These are phyloP conservation scores for Pharnaceum exiguum DNA, from an alignment of 148 eudicot species.

Conservation along the genomic window DNA sequence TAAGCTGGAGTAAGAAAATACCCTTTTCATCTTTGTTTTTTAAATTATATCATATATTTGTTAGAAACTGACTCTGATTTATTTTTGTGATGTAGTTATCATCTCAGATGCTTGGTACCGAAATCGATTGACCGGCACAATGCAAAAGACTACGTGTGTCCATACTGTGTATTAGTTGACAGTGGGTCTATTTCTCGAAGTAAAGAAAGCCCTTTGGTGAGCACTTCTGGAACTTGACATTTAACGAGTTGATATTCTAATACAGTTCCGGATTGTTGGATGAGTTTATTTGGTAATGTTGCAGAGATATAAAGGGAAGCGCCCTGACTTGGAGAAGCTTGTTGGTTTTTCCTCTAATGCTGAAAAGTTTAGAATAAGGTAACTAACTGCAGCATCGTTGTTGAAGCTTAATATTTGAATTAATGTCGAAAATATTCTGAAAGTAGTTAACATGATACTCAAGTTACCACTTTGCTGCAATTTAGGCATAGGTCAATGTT, in stretches of 20 bases:
- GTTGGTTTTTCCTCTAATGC: constrained; percentile 52
- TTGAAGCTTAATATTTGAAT: not conserved
- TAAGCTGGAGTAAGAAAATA: not conserved
- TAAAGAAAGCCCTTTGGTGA: constrained; percentile 57
- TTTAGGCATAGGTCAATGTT: not conserved
- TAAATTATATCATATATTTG: not conserved
- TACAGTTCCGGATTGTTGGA: constrained; percentile 4
- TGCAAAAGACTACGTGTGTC: constrained; percentile 39
- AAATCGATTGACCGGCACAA: constrained; percentile 24
- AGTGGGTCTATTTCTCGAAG: constrained; percentile 58
- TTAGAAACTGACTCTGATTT: constrained; percentile 5
- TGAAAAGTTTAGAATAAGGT: constrained; percentile 59
- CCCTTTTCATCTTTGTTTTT: not conserved
- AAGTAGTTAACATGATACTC: not conserved
- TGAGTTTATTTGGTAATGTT: constrained; percentile 8
- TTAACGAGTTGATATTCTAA: not conserved
- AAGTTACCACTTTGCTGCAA: not conserved
- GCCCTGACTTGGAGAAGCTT: constrained; percentile 54
- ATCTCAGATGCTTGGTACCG: constrained; percentile 52
- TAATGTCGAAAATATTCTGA: not conserved
- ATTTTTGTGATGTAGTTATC: constrained; percentile 53
- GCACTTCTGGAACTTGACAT: constrained; percentile 16
- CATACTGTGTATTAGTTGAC: constrained; percentile 58
- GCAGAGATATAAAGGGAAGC: constrained; percentile 60
- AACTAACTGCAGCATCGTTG: constrained; percentile 3